phyloP scores from a whole-genome alignment of 1,284 basidiomycete species.

The Puccinia triticina region DNA sequence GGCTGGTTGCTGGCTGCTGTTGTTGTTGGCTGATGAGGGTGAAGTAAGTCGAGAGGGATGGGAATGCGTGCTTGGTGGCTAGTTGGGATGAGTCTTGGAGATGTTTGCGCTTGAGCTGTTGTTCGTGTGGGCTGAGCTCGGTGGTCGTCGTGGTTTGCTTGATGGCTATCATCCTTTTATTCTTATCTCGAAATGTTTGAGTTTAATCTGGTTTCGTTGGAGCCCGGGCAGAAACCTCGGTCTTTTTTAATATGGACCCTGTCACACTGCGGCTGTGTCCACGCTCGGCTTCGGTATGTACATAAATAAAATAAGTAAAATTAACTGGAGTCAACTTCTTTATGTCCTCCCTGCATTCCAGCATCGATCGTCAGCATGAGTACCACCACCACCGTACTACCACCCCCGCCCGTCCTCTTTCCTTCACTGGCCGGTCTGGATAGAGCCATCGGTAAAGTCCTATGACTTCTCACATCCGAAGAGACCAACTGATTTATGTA shows the following conservation, averaged over 20 bases:
- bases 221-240: neutral
- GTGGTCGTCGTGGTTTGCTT: neutral
- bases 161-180: neutral
- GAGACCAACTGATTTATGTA: too few relatives aligned
- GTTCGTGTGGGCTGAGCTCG: neutral
- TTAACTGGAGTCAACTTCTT: too few relatives aligned
- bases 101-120: slow-evolving; percentile 4
- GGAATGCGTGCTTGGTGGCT: neutral
- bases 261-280: too few relatives aligned
- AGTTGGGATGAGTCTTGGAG: neutral
- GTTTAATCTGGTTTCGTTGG: too few relatives aligned
- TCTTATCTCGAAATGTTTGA: too few relatives aligned
- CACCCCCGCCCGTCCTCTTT: slow-evolving; percentile 4
- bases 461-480: too few relatives aligned
- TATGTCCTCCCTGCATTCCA: too few relatives aligned
- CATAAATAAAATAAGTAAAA: too few relatives aligned
- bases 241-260: neutral
- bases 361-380: neutral
- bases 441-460: slow-evolving; percentile 38
- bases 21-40: neutral
- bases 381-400: neutral
- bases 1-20: neutral
- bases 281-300: too few relatives aligned
- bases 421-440: slow-evolving; percentile 49
- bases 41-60: slow-evolving; percentile 9